A percentile compares a stretch with the other conserved stretches of the same genome.
Evolutionary conservation across 2,329 filamentous ascomycete species (phyloP).

Genomic region (Arthrobotrys pseudoclavata): DNA sequence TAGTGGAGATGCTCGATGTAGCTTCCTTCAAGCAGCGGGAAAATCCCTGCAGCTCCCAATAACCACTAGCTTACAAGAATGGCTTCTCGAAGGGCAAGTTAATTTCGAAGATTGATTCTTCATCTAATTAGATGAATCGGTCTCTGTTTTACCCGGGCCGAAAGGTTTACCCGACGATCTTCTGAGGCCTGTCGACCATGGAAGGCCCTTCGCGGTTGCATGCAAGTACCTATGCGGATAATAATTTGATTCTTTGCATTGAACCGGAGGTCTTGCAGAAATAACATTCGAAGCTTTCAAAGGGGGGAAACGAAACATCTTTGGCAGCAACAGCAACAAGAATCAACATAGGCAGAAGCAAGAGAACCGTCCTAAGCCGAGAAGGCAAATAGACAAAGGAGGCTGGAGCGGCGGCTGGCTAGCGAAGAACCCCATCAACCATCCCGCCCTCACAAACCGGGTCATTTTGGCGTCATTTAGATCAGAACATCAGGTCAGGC

Average conservation of each 20-base stretch:
- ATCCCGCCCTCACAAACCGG: constrained; percentile 43
- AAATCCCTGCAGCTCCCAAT: constrained; percentile 46
- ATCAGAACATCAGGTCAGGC: constrained; percentile 49
- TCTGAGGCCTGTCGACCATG: constrained; percentile 27
- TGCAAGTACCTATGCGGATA: constrained; percentile 40
- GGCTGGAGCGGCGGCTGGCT: constrained; percentile 41
- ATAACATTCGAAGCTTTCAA: constrained; percentile 14
- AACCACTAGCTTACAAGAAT: constrained; percentile 47
- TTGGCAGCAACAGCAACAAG: not conserved
- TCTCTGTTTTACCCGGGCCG: constrained; percentile 48
- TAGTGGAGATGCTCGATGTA: constrained; percentile 34
- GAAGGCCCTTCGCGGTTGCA: constrained; percentile 22
- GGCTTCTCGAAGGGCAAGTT: constrained; percentile 35
- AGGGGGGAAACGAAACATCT: constrained; percentile 7
- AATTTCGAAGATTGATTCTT: constrained; percentile 43
- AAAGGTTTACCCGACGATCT: constrained; percentile 56
- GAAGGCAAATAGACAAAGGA: constrained; percentile 16
- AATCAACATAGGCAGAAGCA: not conserved
- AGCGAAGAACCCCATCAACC: constrained; percentile 23
- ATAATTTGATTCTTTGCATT: constrained; percentile 57
- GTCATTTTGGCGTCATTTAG: constrained; percentile 59
- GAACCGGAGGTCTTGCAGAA: constrained; percentile 30
- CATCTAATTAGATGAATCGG: constrained; percentile 35
- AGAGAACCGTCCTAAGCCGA: not conserved
- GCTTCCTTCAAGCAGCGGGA: constrained; percentile 59